Conservation (phyloP, 768 basidiomycete genomes). For the Psilocybe azurescens region DNA sequence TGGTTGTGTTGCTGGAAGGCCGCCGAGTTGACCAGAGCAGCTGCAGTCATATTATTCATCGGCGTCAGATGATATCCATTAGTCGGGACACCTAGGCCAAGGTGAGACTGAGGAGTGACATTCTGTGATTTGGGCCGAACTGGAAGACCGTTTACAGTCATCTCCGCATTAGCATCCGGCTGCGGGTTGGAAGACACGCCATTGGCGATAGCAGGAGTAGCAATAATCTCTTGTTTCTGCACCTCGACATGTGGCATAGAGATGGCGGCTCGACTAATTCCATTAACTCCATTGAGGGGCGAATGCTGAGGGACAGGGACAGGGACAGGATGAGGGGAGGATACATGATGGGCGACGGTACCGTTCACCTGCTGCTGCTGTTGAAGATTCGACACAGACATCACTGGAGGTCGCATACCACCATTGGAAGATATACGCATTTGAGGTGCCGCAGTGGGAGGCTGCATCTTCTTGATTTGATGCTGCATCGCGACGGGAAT, state of each 20-base stretch:
- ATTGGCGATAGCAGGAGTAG: conserved; percentile 36
- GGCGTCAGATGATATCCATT: conserved; percentile 58
- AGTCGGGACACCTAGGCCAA: conserved; percentile 34
- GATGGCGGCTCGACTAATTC: conserved; percentile 45
- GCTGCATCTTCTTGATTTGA: conserved; percentile 67
- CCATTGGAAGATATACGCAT: conserved; percentile 67
- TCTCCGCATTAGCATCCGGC: conserved; percentile 27
- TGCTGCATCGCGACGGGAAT: conserved; percentile 64
- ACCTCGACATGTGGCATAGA: conserved; percentile 53
- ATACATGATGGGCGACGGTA: conserved; percentile 38
- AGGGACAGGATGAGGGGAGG: conserved; percentile 43
- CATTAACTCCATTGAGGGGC: conserved; percentile 39
- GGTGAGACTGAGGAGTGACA: conserved; percentile 39
- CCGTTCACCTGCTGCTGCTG: conserved; percentile 29
- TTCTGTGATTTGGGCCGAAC: conserved; percentile 52
- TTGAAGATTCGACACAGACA: conserved; percentile 36
- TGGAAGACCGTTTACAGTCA: conserved; percentile 27
- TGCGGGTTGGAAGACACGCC: conserved; percentile 35
- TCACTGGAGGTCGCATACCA: conserved; percentile 53
- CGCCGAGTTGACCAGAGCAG: conserved; percentile 37
- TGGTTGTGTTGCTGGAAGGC: conserved; percentile 36
- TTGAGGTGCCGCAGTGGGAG: conserved; percentile 56
- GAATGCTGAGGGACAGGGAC: conserved; percentile 36
- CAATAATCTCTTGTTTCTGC: conserved; percentile 36
- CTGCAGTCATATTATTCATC: conserved; percentile 37